Percentiles rank a stretch among this genome's conserved stretches.
phyloP scores from a whole-genome alignment of 805 yeast genomes.

The Yamadazyma philogaea region DNA sequence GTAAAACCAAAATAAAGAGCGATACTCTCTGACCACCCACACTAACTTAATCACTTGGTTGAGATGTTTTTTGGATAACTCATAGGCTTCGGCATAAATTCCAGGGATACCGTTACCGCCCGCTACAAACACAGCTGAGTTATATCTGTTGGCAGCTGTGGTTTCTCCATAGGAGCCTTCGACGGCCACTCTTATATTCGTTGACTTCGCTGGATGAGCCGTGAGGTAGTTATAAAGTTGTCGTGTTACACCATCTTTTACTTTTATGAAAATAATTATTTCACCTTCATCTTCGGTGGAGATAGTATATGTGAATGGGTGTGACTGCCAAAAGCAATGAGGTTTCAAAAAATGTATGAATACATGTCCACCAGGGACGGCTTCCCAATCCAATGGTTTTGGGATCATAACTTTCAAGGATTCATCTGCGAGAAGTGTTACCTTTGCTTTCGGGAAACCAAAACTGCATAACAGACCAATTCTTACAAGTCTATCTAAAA shows the following conservation, averaged over 20 bases:
- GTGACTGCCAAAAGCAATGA: slow-evolving; percentile 59
- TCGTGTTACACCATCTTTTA: slow-evolving; percentile 33
- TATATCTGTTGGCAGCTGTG: slow-evolving; percentile 27
- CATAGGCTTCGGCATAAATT: slow-evolving; percentile 33
- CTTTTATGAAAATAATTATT: slow-evolving; percentile 31
- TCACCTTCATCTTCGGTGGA: slow-evolving; percentile 15
- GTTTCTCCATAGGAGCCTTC: slow-evolving; percentile 40
- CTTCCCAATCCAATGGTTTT: slow-evolving; percentile 53
- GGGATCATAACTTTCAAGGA: slow-evolving; percentile 49
- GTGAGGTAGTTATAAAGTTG: slow-evolving; percentile 19
- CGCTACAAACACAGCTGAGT: slow-evolving; percentile 32
- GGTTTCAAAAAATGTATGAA: slow-evolving; percentile 50
- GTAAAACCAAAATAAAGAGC: slow-evolving; percentile 48
- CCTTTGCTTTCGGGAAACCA: slow-evolving; percentile 56
- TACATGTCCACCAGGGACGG: slow-evolving; percentile 61
- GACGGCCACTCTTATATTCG: slow-evolving; percentile 30
- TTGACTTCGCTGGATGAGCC: slow-evolving; percentile 17
- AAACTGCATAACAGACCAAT: slow-evolving; percentile 51
- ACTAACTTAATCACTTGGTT: slow-evolving; percentile 38
- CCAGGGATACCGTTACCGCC: slow-evolving; percentile 45
- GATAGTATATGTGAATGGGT: slow-evolving; percentile 55
- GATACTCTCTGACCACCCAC: slow-evolving; percentile 62
- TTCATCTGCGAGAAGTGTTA: slow-evolving; percentile 41
- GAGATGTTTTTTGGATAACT: slow-evolving; percentile 12
- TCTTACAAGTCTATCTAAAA: slow-evolving; percentile 59